These are phyloP conservation scores for Termitomyces sp. DNA, from an alignment of 768 basidiomycete species.

Conservation along the genomic window DNA sequence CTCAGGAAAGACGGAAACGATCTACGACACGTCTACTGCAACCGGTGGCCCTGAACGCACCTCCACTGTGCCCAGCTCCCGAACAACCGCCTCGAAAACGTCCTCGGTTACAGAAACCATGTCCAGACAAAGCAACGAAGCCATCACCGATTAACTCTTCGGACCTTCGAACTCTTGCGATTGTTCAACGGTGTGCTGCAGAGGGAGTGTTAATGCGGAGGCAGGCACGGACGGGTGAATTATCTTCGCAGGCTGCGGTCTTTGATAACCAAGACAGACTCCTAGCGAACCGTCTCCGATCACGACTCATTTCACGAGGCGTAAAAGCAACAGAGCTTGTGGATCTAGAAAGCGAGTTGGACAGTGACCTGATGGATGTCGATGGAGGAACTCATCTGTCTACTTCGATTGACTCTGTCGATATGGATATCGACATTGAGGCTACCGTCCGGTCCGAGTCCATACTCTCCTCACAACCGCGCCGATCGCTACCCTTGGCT, in stretches of 20 bases:
- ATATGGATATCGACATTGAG: conserved; percentile 21
- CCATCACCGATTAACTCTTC: conserved; percentile 6
- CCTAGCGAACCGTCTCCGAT: conserved; percentile 17
- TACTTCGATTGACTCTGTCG: conserved; percentile 16
- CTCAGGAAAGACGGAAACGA: conserved; percentile 14
- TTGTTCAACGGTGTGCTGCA: conserved; percentile 18
- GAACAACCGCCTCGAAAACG: conserved; percentile 20
- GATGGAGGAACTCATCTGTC: conserved; percentile 4
- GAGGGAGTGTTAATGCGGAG: conserved; percentile 11
- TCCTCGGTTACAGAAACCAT: conserved; percentile 14
- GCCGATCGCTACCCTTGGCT: not conserved
- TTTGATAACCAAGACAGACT: conserved; percentile 16
- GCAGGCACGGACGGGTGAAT: not conserved
- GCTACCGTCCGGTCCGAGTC: not conserved
- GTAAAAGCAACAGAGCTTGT: conserved; percentile 10
- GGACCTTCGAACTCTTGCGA: conserved; percentile 15
- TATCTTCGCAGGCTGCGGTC: not conserved
- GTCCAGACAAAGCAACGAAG: conserved; percentile 1
- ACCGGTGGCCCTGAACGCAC: not conserved
- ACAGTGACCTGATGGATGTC: conserved; percentile 10
- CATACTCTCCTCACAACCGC: conserved; percentile 6
- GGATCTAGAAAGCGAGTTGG: conserved; percentile 8
- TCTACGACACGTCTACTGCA: conserved; percentile 7
- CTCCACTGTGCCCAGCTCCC: conserved; percentile 3
- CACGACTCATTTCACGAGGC: conserved; percentile 13